Evolutionary conservation across 805 yeast species (phyloP).

Genomic region (Henningerozyma blattae): DNA sequence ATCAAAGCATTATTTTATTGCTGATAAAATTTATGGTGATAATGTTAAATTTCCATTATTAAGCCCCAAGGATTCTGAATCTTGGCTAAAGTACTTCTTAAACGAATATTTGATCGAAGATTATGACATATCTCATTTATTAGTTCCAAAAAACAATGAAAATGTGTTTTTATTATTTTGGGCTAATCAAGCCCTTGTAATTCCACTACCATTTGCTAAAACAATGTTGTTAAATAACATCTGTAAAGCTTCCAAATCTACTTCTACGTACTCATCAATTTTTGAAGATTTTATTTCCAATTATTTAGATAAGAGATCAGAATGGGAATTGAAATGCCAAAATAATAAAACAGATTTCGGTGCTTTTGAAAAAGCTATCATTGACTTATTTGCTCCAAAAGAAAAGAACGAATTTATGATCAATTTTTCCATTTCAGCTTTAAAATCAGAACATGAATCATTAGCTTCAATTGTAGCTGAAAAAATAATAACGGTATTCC

Average conservation of each 20-base stretch:
- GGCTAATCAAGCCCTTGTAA: slow-evolving; percentile 50
- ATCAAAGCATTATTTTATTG: slow-evolving; percentile 35
- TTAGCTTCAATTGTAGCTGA: slow-evolving; percentile 37
- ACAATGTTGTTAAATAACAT: slow-evolving; percentile 35
- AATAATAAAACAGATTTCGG: slow-evolving; percentile 38
- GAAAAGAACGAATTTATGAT: slow-evolving; percentile 48
- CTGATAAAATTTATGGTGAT: slow-evolving; percentile 46
- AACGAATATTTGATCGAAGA: slow-evolving; percentile 40
- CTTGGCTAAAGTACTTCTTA: slow-evolving; percentile 30
- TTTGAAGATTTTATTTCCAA: slow-evolving; percentile 33
- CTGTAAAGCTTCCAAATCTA: slow-evolving; percentile 20
- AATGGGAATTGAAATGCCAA: slow-evolving; percentile 33
- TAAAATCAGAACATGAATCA: slow-evolving; percentile 33
- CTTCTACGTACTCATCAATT: slow-evolving; percentile 32
- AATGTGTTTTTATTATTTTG: slow-evolving; percentile 50
- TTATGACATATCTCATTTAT: slow-evolving; percentile 31
- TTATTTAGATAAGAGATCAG: slow-evolving; percentile 36
- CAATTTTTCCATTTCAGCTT: slow-evolving; percentile 44
- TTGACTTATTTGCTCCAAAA: slow-evolving; percentile 47
- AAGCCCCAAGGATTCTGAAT: slow-evolving; percentile 51
- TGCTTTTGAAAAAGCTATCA: slow-evolving; percentile 44
- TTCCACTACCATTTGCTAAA: slow-evolving; percentile 46
- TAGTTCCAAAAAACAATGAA: slow-evolving; percentile 43
- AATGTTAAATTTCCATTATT: slow-evolving; percentile 37
- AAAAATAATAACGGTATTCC: slow-evolving; percentile 45